These are phyloP conservation scores for Claviceps arundinis DNA, from an alignment of 2,329 filamentous ascomycete species.

Conservation along the genomic window DNA sequence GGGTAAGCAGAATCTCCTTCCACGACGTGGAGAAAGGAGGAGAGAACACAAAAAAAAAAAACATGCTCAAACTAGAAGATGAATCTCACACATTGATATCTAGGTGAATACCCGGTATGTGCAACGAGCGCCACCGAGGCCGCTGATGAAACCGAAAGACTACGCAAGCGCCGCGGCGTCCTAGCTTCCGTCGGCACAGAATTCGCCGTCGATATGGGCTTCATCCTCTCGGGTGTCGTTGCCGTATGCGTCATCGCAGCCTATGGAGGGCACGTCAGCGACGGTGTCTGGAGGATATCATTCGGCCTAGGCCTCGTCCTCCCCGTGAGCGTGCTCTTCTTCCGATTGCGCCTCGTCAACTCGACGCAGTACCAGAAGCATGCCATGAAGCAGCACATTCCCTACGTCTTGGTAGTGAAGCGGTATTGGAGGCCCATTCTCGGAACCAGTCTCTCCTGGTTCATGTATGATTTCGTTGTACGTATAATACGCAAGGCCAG, in stretches of 20 bases:
- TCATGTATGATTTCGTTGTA: constrained; percentile 22
- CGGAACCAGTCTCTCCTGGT: constrained; percentile 38
- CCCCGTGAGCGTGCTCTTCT: constrained; percentile 39
- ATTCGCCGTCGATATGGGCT: constrained; percentile 20
- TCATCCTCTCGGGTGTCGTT: constrained; percentile 28
- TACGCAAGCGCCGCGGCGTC: constrained; percentile 16
- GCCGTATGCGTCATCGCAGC: constrained; percentile 31
- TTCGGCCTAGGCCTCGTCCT: constrained; percentile 13
- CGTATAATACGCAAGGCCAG: background rate
- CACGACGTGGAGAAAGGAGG: background rate
- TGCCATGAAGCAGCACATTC: constrained; percentile 14
- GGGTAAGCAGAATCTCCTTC: constrained; percentile 12
- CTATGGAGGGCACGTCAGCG: background rate
- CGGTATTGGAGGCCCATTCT: constrained; percentile 32
- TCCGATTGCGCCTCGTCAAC: constrained; percentile 37
- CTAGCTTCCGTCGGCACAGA: constrained; percentile 21
- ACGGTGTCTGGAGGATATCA: constrained; percentile 27
- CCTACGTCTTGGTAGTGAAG: constrained; percentile 13
- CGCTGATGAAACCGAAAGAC: constrained; percentile 14
- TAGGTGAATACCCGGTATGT: constrained; percentile 19
- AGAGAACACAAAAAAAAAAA: background rate
- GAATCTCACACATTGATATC: background rate
- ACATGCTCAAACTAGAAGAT: background rate
- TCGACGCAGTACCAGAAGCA: constrained; percentile 26
- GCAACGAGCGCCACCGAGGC: constrained; percentile 16